phyloP scores from a whole-genome alignment of 805 yeast genomes.

The Candida cerambycidarum region DNA sequence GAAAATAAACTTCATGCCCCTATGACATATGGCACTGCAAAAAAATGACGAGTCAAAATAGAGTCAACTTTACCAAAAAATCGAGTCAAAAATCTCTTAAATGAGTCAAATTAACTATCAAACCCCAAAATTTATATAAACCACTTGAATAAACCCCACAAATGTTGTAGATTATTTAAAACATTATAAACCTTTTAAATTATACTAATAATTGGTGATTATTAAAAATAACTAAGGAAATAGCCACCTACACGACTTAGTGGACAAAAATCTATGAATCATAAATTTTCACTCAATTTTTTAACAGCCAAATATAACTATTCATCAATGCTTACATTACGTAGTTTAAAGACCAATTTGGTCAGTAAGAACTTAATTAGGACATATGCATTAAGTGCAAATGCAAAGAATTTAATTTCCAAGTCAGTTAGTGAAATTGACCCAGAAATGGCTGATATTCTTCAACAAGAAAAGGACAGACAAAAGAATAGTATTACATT shows the following conservation, averaged over 20 bases:
- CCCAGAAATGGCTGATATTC: conserved; percentile 74
- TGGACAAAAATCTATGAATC: conserved; percentile 8
- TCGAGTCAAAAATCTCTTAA: background rate
- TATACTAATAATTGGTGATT: background rate
- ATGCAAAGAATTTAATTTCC: conserved; percentile 66
- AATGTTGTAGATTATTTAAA: background rate
- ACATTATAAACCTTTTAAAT: background rate
- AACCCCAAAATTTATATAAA: conserved; percentile 3
- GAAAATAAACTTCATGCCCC: too few species aligned
- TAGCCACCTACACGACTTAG: conserved; percentile 3
- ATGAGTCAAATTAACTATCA: background rate
- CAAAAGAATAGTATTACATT: conserved; percentile 91
- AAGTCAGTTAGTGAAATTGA: conserved; percentile 64
- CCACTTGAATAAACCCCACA: background rate
- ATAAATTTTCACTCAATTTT: conserved; percentile 10
- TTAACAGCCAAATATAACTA: background rate
- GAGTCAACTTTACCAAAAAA: background rate
- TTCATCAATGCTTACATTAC: conserved; percentile 1
- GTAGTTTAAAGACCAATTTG: conserved; percentile 1
- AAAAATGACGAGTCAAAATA: conserved; percentile 2
- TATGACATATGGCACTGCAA: too few species aligned
- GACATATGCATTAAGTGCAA: conserved; percentile 63
- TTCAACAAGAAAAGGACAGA: conserved; percentile 80
- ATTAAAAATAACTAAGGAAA: background rate
- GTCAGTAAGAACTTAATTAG: conserved; percentile 13